Evolutionary conservation across 495 filamentous ascomycete species (phyloP), one percentile per base, ranked within the genome.

Genomic region (Penicillium cataractarum): DNA sequence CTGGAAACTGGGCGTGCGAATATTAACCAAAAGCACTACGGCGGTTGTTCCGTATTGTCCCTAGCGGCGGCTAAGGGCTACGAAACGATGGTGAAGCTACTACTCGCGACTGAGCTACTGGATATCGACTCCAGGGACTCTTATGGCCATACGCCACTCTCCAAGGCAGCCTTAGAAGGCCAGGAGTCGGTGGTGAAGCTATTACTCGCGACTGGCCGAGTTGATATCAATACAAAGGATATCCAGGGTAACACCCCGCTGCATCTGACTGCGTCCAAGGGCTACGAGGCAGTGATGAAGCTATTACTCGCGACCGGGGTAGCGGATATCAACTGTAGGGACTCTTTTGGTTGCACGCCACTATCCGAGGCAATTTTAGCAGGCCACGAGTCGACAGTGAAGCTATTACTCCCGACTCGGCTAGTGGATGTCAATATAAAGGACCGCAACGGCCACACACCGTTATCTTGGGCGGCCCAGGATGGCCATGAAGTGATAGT

Each of bases 141-240:
- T n/a, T n/a, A n/a, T n/a, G n/a, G n/a, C n/a, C n/a, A n/a, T n/a
- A n/a, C n/a, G n/a, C n/a, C n/a, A n/a, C 12, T 49, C 2, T 10
- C 10, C 44, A 5, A 5, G 9, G 44, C 44, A n/a, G 4, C 4
- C n/a, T 0, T 12, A 5, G 21, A 21, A 24, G 44, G 44, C 15
- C 44, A 49, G 4, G 21, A 49, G 22, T 4, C 50, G 50, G 15
- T 53, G n/a, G 50, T 53, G 15, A 33, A 53, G 50, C 27, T 53
- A 0, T 33, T 53, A 33, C 17, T 53, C 1, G n/a, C n/a, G 50
- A 53, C 15, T 12, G 27, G 27, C 2, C 44, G 10, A 7, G 26
- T 33, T 3, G 50, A 53, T 3, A 17, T 22, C 15, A 21, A 53
- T 6, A 8, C 2, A 2, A 32, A 6, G 50, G 27, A 4, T 19